phyloP scores from a whole-genome alignment of 768 basidiomycete genomes.

The Harrya chromipes region DNA sequence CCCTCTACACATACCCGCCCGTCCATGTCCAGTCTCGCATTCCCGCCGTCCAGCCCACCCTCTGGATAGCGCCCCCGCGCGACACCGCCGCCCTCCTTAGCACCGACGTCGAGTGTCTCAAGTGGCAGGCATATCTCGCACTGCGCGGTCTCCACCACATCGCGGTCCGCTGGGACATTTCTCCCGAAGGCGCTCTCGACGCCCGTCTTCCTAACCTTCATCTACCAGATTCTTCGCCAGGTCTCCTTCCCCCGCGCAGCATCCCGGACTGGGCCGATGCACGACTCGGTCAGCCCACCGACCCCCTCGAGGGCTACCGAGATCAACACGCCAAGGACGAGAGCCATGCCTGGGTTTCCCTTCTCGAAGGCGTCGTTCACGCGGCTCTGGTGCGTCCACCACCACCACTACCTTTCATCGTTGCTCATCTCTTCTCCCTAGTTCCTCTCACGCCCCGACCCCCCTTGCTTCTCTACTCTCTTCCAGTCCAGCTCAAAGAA shows the following conservation, averaged over 20 bases:
- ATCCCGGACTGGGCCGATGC: constrained; percentile 77
- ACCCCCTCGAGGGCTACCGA: constrained; percentile 63
- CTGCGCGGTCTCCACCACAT: constrained; percentile 51
- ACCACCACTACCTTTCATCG: not conserved
- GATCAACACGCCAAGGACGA: constrained; percentile 62
- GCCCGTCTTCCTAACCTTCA: constrained; percentile 70
- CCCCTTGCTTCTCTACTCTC: constrained; percentile 42
- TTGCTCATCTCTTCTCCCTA: constrained; percentile 22
- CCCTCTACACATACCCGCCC: constrained; percentile 51
- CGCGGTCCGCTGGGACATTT: constrained; percentile 63
- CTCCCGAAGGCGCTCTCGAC: constrained; percentile 66
- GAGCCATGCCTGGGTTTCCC: constrained; percentile 77
- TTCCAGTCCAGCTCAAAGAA: constrained; percentile 34
- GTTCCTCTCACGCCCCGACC: constrained; percentile 48
- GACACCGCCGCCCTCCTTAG: constrained; percentile 44
- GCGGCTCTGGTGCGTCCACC: constrained; percentile 59
- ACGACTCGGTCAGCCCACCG: constrained; percentile 39
- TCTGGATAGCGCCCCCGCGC: constrained; percentile 65
- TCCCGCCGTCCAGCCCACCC: constrained; percentile 39
- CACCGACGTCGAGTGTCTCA: constrained; percentile 80
- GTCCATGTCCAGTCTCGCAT: constrained; percentile 28
- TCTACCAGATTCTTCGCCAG: constrained; percentile 43
- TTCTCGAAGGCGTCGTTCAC: constrained; percentile 75
- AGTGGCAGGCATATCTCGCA: constrained; percentile 82
- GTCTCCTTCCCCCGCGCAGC: constrained; percentile 59